phyloP scores from a whole-genome alignment of 441 rosid genomes.

The Erodium moschatum region DNA sequence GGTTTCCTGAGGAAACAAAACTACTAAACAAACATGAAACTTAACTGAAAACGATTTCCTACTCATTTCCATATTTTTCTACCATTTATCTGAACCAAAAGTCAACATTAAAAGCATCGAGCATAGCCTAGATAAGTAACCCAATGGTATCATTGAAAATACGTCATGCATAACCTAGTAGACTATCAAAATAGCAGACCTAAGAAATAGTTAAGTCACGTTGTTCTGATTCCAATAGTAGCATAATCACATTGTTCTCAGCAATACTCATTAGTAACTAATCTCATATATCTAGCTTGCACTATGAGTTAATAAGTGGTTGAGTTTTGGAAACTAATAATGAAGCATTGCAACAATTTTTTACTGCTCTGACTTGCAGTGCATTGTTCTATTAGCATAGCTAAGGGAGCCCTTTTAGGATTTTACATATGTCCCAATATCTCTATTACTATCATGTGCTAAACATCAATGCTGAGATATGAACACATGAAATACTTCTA shows the following conservation, averaged over 20 bases:
- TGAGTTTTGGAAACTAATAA: not conserved
- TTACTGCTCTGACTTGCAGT: not conserved
- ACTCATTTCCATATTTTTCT: too few species aligned
- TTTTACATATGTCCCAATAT: not conserved
- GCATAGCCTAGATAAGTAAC: not conserved
- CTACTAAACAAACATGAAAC: too few species aligned
- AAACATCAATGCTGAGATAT: not conserved
- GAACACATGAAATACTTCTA: not conserved
- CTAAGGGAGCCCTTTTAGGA: not conserved
- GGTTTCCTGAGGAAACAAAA: too few species aligned
- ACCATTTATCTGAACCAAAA: too few species aligned
- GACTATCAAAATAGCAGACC: not conserved
- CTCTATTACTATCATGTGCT: not conserved
- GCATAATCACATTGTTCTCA: not conserved
- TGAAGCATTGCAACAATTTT: not conserved
- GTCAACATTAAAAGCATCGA: not conserved
- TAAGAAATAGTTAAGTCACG: not conserved
- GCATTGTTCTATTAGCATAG: not conserved
- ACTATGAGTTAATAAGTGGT: not conserved
- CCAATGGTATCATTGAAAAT: not conserved
- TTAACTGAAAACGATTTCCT: too few species aligned
- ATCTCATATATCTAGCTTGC: not conserved
- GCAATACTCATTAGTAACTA: not conserved
- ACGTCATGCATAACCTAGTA: not conserved
- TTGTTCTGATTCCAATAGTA: not conserved